Percentiles rank a stretch among this genome's conserved stretches.
phyloP scores from a whole-genome alignment of 192 early-diverging fungal species.

The Backusella liffmaniae region DNA sequence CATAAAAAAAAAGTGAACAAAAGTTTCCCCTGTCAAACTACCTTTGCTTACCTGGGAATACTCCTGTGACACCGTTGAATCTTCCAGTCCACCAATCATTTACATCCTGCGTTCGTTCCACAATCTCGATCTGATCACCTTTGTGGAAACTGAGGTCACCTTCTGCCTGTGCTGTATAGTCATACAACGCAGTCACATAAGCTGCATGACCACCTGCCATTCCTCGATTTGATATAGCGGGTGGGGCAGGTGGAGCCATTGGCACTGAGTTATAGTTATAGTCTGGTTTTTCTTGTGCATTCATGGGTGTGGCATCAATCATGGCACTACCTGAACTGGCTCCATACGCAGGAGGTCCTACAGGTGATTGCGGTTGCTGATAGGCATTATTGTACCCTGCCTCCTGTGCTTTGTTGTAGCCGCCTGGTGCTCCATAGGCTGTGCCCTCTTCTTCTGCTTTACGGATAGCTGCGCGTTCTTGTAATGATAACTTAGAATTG shows the following conservation, averaged over 20 bases:
- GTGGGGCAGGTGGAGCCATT: not conserved
- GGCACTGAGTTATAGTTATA: not conserved
- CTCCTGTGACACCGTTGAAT: constrained; percentile 28
- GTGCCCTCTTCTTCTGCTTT: constrained; percentile 21
- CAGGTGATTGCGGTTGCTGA: not conserved
- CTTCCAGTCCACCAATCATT: constrained; percentile 51
- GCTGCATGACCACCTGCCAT: not conserved
- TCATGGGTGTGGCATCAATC: not conserved
- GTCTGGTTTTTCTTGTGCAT: not conserved
- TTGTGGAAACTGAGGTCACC: constrained; percentile 41
- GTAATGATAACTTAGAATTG: constrained; percentile 23
- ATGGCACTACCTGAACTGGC: not conserved
- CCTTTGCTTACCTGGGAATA: constrained; percentile 34
- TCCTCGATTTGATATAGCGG: constrained; percentile 2
- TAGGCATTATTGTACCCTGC: not conserved
- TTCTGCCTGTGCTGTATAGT: constrained; percentile 39
- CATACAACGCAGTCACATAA: constrained; percentile 40
- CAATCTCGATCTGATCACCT: constrained; percentile 42
- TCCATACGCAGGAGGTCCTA: constrained; percentile 18
- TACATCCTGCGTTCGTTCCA: constrained; percentile 33
- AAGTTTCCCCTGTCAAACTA: not conserved
- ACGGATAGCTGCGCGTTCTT: constrained; percentile 27
- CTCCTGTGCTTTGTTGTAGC: not conserved
- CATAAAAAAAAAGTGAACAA: not conserved
- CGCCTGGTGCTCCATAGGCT: not conserved